Evolutionary conservation across 140 eudicot genomes (phyloP).

Genomic region (Anethum foeniculum): DNA sequence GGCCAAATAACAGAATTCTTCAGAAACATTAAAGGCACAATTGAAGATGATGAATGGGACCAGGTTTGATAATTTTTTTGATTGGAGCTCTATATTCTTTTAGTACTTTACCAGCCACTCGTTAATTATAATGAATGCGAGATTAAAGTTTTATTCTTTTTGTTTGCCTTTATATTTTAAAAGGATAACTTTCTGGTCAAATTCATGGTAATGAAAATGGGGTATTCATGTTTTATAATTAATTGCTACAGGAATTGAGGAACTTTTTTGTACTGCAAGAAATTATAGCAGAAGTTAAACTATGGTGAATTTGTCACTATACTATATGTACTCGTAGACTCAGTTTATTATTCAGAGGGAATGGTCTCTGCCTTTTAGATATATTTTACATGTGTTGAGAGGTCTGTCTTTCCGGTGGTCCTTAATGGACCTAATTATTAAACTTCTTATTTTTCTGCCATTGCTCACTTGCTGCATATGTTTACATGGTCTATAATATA

Average conservation of each 20-base stretch:
- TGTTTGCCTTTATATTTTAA: not conserved
- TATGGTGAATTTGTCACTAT: not conserved
- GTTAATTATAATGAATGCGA: not conserved
- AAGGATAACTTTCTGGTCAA: not conserved
- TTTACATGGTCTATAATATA: not conserved
- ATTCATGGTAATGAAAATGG: not conserved
- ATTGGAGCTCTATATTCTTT: not conserved
- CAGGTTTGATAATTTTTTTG: constrained; percentile 32
- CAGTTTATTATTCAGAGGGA: not conserved
- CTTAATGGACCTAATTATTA: not conserved
- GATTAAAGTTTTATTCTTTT: not conserved
- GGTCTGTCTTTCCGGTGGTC: not conserved
- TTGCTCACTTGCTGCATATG: not conserved
- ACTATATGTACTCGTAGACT: not conserved
- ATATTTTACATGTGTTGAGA: not conserved
- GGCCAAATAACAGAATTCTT: constrained; percentile 89
- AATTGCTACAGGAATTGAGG: not conserved
- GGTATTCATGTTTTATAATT: not conserved
- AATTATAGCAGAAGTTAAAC: not conserved
- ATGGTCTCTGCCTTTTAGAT: not conserved
- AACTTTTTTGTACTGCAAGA: not conserved
- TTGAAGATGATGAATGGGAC: constrained; percentile 97
- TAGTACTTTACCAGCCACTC: not conserved
- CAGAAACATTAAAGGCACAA: constrained; percentile 87
- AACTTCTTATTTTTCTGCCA: not conserved